Evolutionary conservation across 208 protist genomes (phyloP), one percentile per base, ranked within the genome.

Genomic region (Blechomonas ayalai): DNA sequence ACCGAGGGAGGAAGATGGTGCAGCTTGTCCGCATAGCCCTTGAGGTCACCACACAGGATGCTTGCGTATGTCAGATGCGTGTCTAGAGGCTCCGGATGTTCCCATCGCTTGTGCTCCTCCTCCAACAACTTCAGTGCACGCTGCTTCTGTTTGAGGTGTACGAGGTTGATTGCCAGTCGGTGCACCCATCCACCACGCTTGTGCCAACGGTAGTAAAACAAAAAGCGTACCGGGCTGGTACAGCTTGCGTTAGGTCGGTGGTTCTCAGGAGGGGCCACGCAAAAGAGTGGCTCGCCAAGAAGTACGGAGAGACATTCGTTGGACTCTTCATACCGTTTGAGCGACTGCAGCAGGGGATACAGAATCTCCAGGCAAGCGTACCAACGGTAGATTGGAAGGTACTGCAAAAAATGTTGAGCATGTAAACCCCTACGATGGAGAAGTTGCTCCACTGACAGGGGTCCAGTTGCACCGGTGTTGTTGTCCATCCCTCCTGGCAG

Each of bases 331-430:
- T 80, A 88, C 35, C 59, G 52, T 16, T 62, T 68, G 8, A 53
- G 34, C 23, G 59, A 73, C 47, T 88, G 64, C 18, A 90, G 49
- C 9, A 89, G 23, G 13, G 49, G 53, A 8, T 78, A 59, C 10
- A 90, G 49, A 15, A 79, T 35, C 53, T 93, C 85, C 35, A 74
- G 42, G 45, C 79, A 88, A 1, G 45, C 49, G 37, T 70, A 87
- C 71, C 73, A 90, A 15, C 62, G 66, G 34, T 84, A 82, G n/a
- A 79, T 56, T 0, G 84, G 77, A 16, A 70, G 63, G 41, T 84
- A 90, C 12, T 51, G 52, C 3, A 89, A 59, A 12, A 93, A 61
- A 41, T 90, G 81, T 22, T 76, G 53, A 6, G 71, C 70, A 18
- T 64, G 26, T 12, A 79, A 52, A 16, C 78, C 83, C 34, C 71